Conservation (phyloP, 441 rosid species). For the Euphorbia corollata region DNA sequence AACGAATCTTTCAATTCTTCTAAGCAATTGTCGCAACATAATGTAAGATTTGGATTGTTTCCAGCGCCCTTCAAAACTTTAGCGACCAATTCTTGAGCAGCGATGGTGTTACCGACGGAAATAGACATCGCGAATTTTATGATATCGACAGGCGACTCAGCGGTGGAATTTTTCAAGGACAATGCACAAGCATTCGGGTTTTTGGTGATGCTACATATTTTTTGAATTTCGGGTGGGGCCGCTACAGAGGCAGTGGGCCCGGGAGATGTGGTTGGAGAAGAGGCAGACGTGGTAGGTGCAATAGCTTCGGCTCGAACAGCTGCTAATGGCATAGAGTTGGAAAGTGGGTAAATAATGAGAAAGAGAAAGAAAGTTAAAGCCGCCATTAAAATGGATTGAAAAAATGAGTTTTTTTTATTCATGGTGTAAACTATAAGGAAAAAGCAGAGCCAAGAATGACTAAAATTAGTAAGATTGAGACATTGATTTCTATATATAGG, state of each 20-base stretch:
- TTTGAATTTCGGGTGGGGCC: neutral
- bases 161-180: neutral
- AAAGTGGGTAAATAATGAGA: neutral
- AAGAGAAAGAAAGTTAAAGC: neutral
- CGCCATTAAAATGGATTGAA: neutral
- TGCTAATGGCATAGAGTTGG: neutral
- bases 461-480: neutral
- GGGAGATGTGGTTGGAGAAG: no score
- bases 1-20: slow-evolving; percentile 40
- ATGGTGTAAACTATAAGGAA: neutral
- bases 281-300: neutral
- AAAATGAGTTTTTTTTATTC: neutral
- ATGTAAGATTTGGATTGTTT: neutral
- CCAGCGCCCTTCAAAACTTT: neutral
- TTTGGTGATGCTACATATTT: neutral
- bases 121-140: neutral
- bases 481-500: neutral
- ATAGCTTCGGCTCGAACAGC: neutral
- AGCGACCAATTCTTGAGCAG: neutral
- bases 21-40: slow-evolving; percentile 24
- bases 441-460: neutral
- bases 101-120: neutral
- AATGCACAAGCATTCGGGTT: neutral
- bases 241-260: no score
- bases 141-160: neutral